These are phyloP conservation scores for Prosopis cineraria DNA, from an alignment of 306 rosid genomes.

Conservation along the genomic window DNA sequence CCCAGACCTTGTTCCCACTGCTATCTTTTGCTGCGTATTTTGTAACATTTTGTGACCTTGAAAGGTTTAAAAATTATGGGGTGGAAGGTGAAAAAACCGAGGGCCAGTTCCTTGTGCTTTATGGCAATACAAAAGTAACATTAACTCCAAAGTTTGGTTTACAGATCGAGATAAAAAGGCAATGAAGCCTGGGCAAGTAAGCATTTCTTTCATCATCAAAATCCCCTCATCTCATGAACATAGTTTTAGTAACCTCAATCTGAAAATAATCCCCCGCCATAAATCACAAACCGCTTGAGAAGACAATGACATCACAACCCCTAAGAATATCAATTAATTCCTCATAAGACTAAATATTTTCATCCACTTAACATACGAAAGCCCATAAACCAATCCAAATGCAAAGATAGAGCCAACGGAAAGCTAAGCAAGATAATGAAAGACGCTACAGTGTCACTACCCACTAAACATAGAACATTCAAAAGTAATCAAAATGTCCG, in stretches of 20 bases:
- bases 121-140: neutral
- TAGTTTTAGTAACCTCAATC: neutral
- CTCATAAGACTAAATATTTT: neutral
- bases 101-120: neutral
- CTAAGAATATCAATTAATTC: neutral
- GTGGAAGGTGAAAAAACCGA: neutral
- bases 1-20: neutral
- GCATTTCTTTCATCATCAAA: neutral
- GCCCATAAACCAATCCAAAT: slow-evolving; percentile 28
- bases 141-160: neutral
- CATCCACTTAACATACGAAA: neutral
- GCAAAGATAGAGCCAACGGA: neutral
- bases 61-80: neutral
- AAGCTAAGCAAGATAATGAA: neutral
- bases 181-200: neutral
- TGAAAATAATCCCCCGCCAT: neutral
- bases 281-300: neutral
- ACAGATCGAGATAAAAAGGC: neutral
- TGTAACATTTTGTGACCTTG: slow-evolving; percentile 9
- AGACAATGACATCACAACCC: neutral
- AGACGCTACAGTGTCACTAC: neutral
- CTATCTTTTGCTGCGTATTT: neutral
- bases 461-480: neutral
- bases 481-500: neutral
- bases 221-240: neutral